Base-by-base conservation (phyloP, 164 flowering plant species). In the Echeveria elegans region DNA sequence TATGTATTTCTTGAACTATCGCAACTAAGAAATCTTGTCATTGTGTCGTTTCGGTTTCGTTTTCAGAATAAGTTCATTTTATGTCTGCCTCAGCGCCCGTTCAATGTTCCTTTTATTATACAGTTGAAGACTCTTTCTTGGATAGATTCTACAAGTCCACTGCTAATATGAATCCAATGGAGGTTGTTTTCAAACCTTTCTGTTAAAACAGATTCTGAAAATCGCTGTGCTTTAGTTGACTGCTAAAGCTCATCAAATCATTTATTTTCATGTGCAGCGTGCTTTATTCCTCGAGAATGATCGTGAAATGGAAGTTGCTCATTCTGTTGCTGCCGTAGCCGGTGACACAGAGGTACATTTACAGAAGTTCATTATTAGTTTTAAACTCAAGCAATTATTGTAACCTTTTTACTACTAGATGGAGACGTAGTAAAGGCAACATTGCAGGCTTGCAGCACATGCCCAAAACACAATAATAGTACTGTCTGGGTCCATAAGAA, bases 261-360 rank as follows among this genome's bases (percentile, higher is more conserved):
- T 69, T 26, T 14, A 63, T 29, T 66, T 58, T 47, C 23, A 47
- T 76, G 16, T 76, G 63, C 69, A 91, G 99, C 93, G 99, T 72
- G 99, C 97, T 7, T 69, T 70, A 64, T 91, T 82, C 79, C 93
- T 94, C 70, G 99, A 91, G 80, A 85, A 87, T 66, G 96, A 94
- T 74, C 77, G 72, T 52, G 96, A 91, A 74, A 83, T 94, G 90
- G 97, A 91, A 77, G 84, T 65, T 75, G 97, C 99, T 77, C 99
- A 91, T 77, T 82, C 90, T 18, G 83, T 86, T 66, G 99, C 99
- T 67, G 99, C 96, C 67, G 81, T 82, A 70, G 97, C 85, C 74
- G 99, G 99, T 79, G 99, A 91, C 18, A 94, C 99, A 21, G 89
- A 83, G 87, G 99, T 82, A 72, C 77, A 77, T 76, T 56, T 60